These are phyloP conservation scores for Macrophomina pseudophaseolina DNA, from an alignment of 2,329 filamentous ascomycete species.

Conservation along the genomic window DNA sequence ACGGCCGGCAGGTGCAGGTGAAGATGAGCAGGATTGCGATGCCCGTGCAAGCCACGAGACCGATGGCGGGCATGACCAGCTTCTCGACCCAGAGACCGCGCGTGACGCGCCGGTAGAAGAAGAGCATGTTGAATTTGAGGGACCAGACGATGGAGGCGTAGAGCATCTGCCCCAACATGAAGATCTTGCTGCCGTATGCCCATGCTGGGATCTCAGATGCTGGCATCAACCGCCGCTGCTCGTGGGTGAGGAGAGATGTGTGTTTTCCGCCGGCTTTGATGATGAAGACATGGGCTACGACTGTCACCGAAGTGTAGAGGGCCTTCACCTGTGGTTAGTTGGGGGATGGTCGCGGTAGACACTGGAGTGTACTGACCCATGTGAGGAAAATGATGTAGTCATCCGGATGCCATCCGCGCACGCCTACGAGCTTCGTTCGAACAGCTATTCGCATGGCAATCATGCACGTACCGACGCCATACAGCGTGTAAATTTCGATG, in stretches of 20 bases:
- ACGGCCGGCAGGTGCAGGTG: constrained; percentile 40
- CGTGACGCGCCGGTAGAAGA: constrained; percentile 47
- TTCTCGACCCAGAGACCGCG: constrained; percentile 43
- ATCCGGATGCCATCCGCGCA: constrained; percentile 40
- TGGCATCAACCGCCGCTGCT: constrained; percentile 34
- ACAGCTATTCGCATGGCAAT: constrained; percentile 42
- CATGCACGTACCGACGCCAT: constrained; percentile 38
- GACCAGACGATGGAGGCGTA: constrained; percentile 48
- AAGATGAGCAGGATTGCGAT: constrained; percentile 34
- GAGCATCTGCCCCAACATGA: constrained; percentile 7
- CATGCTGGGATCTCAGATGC: not conserved
- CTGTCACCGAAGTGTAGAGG: constrained; percentile 32
- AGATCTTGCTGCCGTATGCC: constrained; percentile 1
- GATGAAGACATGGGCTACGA: constrained; percentile 30
- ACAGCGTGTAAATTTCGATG: constrained; percentile 46
- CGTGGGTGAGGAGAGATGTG: constrained; percentile 39
- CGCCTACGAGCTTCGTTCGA: constrained; percentile 42
- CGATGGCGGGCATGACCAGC: constrained; percentile 44
- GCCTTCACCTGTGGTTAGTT: not conserved
- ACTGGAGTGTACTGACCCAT: constrained; percentile 32
- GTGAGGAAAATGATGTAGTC: constrained; percentile 42
- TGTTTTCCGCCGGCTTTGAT: constrained; percentile 37
- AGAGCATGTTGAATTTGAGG: constrained; percentile 51
- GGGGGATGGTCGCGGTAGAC: not conserved
- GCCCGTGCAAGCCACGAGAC: constrained; percentile 35